phyloP scores from a whole-genome alignment of 768 basidiomycete species.

The Suillus subaureus region DNA sequence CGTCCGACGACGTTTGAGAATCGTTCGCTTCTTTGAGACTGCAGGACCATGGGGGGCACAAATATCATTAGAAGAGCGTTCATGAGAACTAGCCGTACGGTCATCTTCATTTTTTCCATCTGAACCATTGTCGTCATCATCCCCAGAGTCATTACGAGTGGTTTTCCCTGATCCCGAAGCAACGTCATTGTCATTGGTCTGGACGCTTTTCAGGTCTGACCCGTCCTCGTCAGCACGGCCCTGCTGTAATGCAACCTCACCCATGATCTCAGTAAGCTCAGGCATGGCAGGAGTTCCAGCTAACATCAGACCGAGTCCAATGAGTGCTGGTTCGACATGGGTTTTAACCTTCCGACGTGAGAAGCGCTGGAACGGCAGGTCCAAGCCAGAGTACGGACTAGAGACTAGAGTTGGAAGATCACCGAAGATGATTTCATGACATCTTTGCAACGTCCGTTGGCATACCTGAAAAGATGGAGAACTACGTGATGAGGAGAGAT shows the following conservation, averaged over 20 bases:
- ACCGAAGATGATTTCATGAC: conserved; percentile 96
- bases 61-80: conserved; percentile 14
- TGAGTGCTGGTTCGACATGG: conserved; percentile 71
- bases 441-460: conserved; percentile 85
- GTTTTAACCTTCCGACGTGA: conserved; percentile 68
- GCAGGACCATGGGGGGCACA: conserved; percentile 18
- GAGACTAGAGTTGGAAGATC: conserved; percentile 71
- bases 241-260: conserved; percentile 87
- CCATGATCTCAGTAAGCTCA: conserved; percentile 67
- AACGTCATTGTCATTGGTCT: conserved; percentile 48
- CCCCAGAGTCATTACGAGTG: conserved; percentile 22
- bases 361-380: conserved; percentile 50
- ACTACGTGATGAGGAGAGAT: conserved; percentile 56
- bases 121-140: conserved; percentile 47
- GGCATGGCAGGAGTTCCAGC: conserved; percentile 83
- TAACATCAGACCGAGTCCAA: conserved; percentile 83
- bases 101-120: conserved; percentile 43
- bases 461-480: conserved; percentile 88
- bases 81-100: conserved; percentile 18
- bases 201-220: conserved; percentile 49
- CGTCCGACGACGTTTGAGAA: conserved; percentile 45
- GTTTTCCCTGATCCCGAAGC: conserved; percentile 28
- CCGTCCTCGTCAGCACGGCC: conserved; percentile 74
- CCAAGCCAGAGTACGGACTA: conserved; percentile 68
- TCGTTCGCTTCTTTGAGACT: conserved; percentile 14